A percentile compares a stretch with the other conserved stretches of the same genome.
Evolutionary conservation across 495 filamentous ascomycete genomes (phyloP).

Genomic region (Xylaria cubensis): DNA sequence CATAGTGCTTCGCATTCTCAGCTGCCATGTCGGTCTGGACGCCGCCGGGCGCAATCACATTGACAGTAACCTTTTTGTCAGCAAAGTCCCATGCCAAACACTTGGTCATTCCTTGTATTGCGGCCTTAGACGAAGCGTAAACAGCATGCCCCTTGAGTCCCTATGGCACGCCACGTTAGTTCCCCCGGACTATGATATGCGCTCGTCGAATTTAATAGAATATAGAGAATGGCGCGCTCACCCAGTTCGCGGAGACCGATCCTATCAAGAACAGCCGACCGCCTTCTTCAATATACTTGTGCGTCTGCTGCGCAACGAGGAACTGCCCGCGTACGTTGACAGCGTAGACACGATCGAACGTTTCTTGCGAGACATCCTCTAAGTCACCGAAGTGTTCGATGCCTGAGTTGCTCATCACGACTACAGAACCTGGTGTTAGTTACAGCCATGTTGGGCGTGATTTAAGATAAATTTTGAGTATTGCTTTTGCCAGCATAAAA

Average conservation of each 20-base stretch:
- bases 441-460: background rate
- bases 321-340: conserved; percentile 77
- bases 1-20: conserved; percentile 69
- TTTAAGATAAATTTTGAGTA: background rate
- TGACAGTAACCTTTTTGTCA: conserved; percentile 70
- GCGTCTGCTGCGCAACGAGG: conserved; percentile 76
- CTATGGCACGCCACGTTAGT: conserved; percentile 46
- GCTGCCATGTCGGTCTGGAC: conserved; percentile 79
- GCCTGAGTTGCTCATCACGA: conserved; percentile 71
- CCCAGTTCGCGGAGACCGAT: conserved; percentile 52
- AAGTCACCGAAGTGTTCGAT: conserved; percentile 64
- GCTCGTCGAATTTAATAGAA: background rate
- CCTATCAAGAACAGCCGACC: conserved; percentile 68
- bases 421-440: background rate
- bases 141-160: conserved; percentile 71
- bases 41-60: conserved; percentile 73
- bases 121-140: conserved; percentile 75
- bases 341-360: conserved; percentile 74
- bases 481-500: no score
- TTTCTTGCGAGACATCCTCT: conserved; percentile 69
- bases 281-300: conserved; percentile 65
- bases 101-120: conserved; percentile 73
- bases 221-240: conserved; percentile 1
- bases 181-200: background rate
- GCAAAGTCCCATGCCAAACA: conserved; percentile 73